Base-by-base conservation (phyloP, 2,329 filamentous ascomycete species). In the Penicillium brevicompactum region DNA sequence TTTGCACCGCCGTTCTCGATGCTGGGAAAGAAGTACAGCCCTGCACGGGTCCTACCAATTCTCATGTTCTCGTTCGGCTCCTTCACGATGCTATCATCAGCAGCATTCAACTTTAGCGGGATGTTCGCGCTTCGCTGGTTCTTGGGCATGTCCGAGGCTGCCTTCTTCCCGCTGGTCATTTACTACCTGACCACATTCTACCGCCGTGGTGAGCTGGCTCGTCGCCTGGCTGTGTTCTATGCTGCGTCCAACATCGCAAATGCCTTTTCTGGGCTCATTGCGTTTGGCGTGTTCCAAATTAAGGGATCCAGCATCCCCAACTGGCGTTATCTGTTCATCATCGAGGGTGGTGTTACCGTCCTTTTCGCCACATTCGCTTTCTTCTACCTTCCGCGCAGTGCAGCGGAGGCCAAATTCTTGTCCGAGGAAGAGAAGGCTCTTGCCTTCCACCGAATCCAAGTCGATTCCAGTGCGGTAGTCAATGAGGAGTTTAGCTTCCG, bases 191-290 rank as follows among this genome's bases (percentile, higher is more conserved):
- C 82, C 1, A 84, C 80, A 2, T 91, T 91, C 70, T 91, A 91
- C 70, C 83, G 87, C 14, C 82, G 88, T 51, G 85, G 84, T 31
- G 88, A 91, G 68, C 80, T 91, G 3, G 88, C 87, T 5, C 79
- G 88, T 8, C 83, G 88, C 3, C 77, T 91, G 1, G 87, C 87
- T 34, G 76, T 91, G 55, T 91, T 91, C 75, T 92, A 92, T 63
- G 89, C 88, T 0, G 88, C 88, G 0, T 86, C 83, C 22, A 89
- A 88, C 65, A 88, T 92, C 55, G 89, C 89, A 21, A 86, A 84
- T 54, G 86, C 86, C 2, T 88, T 88, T 63, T 81, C 81, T 0
- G 84, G 84, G 4, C 72, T 87, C 1, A 75, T 87, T 13, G 78
- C 84, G 0, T 87, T 83, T 55, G 84, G 81, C 3, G 82, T 85